Conservation (phyloP, 176 grass and related monocot genomes). For the Musa troglodytarum region DNA sequence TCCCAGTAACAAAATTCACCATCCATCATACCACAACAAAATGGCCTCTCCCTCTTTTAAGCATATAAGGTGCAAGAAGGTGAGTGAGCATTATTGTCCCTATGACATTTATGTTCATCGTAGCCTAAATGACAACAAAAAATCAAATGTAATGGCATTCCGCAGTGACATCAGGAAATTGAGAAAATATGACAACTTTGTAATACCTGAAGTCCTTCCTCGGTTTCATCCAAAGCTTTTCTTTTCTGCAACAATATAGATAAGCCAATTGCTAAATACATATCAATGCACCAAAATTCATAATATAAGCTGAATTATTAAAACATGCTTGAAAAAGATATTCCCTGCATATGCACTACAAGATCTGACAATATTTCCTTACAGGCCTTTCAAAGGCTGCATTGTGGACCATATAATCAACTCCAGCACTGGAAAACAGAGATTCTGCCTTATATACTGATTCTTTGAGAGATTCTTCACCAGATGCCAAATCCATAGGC, state of each 20-base stretch:
- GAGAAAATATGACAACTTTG: conserved; percentile 7
- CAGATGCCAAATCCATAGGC: conserved; percentile 86
- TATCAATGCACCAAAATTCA: neutral
- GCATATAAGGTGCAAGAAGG: conserved; percentile 73
- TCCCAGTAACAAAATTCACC: neutral
- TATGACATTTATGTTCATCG: conserved; percentile 64
- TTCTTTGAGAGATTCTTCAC: conserved; percentile 61
- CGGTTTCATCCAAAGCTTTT: conserved; percentile 78
- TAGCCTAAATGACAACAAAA: conserved; percentile 37
- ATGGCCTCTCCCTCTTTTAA: conserved; percentile 90
- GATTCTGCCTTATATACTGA: conserved; percentile 63
- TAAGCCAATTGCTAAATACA: neutral
- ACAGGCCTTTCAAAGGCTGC: conserved; percentile 86
- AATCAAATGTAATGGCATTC: neutral
- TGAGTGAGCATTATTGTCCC: conserved; percentile 79
- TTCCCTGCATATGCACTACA: neutral
- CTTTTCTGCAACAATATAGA: conserved; percentile 52
- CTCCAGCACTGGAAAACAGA: conserved; percentile 66
- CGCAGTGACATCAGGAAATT: conserved; percentile 17
- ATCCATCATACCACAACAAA: conserved; percentile 77
- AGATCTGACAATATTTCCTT: conserved; percentile 22
- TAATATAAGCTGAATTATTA: neutral
- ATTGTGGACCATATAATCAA: conserved; percentile 93
- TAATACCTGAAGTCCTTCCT: conserved; percentile 60
- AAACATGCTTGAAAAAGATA: neutral